These are phyloP conservation scores for Suhomyces emberorum DNA, from an alignment of 805 yeast genomes.

Conservation along the genomic window DNA sequence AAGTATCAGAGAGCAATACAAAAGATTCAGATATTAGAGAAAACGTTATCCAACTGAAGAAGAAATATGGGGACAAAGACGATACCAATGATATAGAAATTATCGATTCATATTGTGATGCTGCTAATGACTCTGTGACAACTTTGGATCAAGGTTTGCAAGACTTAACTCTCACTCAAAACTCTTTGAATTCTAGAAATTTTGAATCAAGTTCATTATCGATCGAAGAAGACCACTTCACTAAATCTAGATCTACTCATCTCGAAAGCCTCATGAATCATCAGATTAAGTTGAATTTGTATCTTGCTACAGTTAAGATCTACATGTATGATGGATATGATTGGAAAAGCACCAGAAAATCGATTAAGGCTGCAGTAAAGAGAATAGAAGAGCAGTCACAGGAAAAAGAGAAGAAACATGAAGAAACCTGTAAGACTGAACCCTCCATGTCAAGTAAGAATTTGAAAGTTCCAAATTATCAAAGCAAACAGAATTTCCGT, in stretches of 20 bases:
- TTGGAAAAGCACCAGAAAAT: constrained; percentile 73
- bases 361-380: constrained; percentile 63
- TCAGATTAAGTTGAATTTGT: constrained; percentile 29
- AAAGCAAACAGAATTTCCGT: not conserved
- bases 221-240: constrained; percentile 29
- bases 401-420: constrained; percentile 20
- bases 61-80: not conserved
- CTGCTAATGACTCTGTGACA: constrained; percentile 6
- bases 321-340: constrained; percentile 87
- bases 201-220: constrained; percentile 5
- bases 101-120: constrained; percentile 3
- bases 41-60: not conserved
- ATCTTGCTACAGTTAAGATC: constrained; percentile 39
- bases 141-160: constrained; percentile 24
- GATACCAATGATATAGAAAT: not conserved
- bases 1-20: constrained; percentile 30
- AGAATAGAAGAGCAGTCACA: constrained; percentile 52
- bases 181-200: constrained; percentile 6
- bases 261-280: constrained; percentile 8
- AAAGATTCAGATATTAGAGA: constrained; percentile 14
- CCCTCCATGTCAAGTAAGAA: not conserved
- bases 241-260: not conserved
- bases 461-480: too few relatives aligned
- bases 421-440: constrained; percentile 1
- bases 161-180: constrained; percentile 16